A percentile compares a stretch with the other conserved stretches of the same genome.
Conservation (phyloP, 768 basidiomycete genomes). For the Lactarius trivialis region DNA sequence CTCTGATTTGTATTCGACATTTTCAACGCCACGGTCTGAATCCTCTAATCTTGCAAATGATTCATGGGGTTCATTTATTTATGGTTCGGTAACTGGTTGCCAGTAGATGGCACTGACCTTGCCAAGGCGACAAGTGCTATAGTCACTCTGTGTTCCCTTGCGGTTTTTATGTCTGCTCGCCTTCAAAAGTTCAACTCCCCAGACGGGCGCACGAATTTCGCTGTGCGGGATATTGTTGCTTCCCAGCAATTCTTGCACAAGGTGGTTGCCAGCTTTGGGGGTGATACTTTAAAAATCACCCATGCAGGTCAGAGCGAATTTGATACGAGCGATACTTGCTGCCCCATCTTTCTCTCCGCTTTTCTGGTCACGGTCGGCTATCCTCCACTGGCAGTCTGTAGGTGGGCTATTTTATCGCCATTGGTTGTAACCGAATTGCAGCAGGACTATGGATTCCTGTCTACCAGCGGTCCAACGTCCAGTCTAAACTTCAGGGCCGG, state of each 20-base stretch:
- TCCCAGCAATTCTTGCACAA: constrained; percentile 57
- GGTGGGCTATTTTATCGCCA: constrained; percentile 17
- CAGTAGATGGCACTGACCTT: constrained; percentile 73
- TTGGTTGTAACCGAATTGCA: background rate
- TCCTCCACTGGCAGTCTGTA: constrained; percentile 85
- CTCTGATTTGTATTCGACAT: constrained; percentile 44
- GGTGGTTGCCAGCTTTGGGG: constrained; percentile 59
- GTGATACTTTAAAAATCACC: constrained; percentile 57
- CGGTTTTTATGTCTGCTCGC: constrained; percentile 47
- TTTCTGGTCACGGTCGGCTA: constrained; percentile 72
- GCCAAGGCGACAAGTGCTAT: constrained; percentile 67
- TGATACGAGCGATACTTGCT: constrained; percentile 73
- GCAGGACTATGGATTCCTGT: constrained; percentile 69
- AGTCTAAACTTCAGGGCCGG: constrained; percentile 49
- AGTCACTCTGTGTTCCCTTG: constrained; percentile 46
- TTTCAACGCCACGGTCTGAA: background rate
- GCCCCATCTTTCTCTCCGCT: constrained; percentile 61
- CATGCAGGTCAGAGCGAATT: constrained; percentile 75
- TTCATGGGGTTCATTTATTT: constrained; percentile 82
- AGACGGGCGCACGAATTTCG: constrained; percentile 63
- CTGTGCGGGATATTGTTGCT: constrained; percentile 59
- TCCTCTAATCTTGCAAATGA: constrained; percentile 39
- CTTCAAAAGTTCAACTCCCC: constrained; percentile 72
- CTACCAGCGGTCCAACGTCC: constrained; percentile 44
- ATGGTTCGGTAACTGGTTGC: constrained; percentile 65